These are phyloP conservation scores for Leccinum rimulosum DNA, from an alignment of 768 basidiomycete species.

Conservation along the genomic window DNA sequence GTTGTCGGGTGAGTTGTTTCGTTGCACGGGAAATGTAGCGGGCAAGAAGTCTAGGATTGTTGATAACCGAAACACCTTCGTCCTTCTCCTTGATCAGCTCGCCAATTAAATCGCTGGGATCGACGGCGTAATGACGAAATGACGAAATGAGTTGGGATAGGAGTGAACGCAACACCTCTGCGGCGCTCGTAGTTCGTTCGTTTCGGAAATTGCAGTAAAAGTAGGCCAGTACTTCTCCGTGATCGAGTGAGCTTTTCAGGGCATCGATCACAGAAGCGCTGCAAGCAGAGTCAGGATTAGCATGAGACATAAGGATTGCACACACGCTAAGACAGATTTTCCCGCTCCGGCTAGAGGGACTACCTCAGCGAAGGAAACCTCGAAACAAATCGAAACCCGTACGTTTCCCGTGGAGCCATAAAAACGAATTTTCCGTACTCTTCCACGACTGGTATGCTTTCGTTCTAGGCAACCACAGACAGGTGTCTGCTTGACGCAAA, in stretches of 20 bases:
- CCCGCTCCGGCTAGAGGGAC: conserved; percentile 11
- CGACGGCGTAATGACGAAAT: neutral
- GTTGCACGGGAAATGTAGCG: conserved; percentile 2
- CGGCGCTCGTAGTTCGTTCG: conserved; percentile 4
- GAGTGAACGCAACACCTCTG: conserved; percentile 16
- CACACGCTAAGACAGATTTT: conserved; percentile 17
- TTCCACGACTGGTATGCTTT: conserved; percentile 7
- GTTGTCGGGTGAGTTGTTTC: neutral
- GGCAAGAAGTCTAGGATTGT: neutral
- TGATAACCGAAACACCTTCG: neutral
- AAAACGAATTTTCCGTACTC: neutral
- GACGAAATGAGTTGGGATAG: conserved; percentile 12
- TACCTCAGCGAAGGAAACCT: neutral
- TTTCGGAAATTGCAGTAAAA: conserved; percentile 24
- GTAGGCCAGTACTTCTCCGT: conserved; percentile 4
- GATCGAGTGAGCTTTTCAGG: neutral
- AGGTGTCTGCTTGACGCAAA: conserved; percentile 8
- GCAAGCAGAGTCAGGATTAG: neutral
- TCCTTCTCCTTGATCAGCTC: neutral
- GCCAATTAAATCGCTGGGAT: neutral
- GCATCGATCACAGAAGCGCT: conserved; percentile 16
- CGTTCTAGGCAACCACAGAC: conserved; percentile 9
- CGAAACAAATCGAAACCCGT: neutral
- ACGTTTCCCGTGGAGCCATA: conserved; percentile 21
- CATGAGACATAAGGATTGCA: rapidly evolving